Percentiles rank a stretch among this genome's conserved stretches.
These are phyloP conservation scores for Mycena capillaripes DNA, from an alignment of 768 basidiomycete species.

Conservation along the genomic window DNA sequence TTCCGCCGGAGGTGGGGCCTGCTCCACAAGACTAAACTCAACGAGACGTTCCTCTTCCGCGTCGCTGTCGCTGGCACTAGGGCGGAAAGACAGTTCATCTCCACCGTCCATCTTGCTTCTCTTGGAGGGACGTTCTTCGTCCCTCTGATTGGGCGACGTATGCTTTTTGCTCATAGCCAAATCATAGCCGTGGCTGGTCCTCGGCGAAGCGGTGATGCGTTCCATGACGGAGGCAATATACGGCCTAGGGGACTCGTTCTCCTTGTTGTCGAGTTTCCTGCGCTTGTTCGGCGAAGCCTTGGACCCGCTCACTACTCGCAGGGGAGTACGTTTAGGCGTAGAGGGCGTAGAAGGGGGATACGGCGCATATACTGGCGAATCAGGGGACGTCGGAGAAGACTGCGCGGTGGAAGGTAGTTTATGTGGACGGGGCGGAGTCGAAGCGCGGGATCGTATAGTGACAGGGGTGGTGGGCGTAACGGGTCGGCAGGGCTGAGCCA, in stretches of 20 bases:
- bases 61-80: slow-evolving; percentile 22
- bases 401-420: slow-evolving; percentile 47
- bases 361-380: slow-evolving; percentile 37
- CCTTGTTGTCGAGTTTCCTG: slow-evolving; percentile 62
- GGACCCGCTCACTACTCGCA: slow-evolving; percentile 36
- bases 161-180: slow-evolving; percentile 59
- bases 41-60: slow-evolving; percentile 37
- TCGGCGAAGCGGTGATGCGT: slow-evolving; percentile 58
- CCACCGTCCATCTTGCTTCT: slow-evolving; percentile 44
- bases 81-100: slow-evolving; percentile 30
- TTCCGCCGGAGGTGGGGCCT: slow-evolving; percentile 7
- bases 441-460: slow-evolving; percentile 29
- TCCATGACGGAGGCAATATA: slow-evolving; percentile 58
- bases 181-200: slow-evolving; percentile 12
- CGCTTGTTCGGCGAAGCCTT: slow-evolving; percentile 54
- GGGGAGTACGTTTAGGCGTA: slow-evolving; percentile 49
- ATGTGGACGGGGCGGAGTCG: slow-evolving; percentile 54
- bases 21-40: slow-evolving; percentile 32
- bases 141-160: slow-evolving; percentile 51
- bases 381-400: slow-evolving; percentile 43
- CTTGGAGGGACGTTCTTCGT: slow-evolving; percentile 45
- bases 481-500: slow-evolving; percentile 35
- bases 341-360: slow-evolving; percentile 51
- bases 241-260: slow-evolving; percentile 66
- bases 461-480: slow-evolving; percentile 34